Percentiles rank a stretch among this genome's conserved stretches.
Conservation (phyloP, 495 filamentous ascomycete species). For the Aspergillus asperescens region DNA sequence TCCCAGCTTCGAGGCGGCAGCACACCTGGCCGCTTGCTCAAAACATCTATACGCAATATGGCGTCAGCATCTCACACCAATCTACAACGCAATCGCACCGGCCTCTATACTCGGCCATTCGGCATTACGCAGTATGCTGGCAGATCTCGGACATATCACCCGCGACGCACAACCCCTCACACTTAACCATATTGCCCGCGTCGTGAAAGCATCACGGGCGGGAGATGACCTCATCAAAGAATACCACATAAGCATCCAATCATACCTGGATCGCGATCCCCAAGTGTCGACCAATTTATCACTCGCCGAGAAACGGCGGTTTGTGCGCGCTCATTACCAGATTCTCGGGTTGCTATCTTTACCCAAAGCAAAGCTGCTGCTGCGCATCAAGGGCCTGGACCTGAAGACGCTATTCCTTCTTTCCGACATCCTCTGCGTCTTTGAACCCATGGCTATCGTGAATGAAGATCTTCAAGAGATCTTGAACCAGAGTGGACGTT, state of each 20-base stretch:
- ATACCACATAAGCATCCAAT: background rate
- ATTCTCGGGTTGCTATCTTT: background rate
- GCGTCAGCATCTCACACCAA: background rate
- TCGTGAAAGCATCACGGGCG: background rate
- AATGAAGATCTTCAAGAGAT: background rate
- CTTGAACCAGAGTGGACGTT: background rate
- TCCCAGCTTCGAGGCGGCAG: background rate
- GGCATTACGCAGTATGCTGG: background rate
- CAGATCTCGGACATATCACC: background rate
- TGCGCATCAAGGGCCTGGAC: conserved; percentile 2
- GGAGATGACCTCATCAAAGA: background rate
- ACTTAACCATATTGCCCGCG: background rate
- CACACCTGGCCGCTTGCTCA: background rate
- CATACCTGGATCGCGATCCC: background rate
- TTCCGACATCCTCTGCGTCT: conserved; percentile 6
- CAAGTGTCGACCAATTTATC: background rate
- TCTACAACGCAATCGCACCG: background rate
- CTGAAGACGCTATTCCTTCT: background rate
- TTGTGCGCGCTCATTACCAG: conserved; percentile 3
- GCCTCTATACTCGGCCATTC: background rate
- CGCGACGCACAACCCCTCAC: background rate
- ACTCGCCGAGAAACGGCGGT: background rate
- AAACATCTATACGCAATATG: conserved; percentile 3
- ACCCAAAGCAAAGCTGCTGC: background rate
- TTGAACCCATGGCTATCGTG: background rate